These are phyloP conservation scores for Rhynchosporium graminicola DNA, from an alignment of 2,329 filamentous ascomycete species.

Conservation along the genomic window DNA sequence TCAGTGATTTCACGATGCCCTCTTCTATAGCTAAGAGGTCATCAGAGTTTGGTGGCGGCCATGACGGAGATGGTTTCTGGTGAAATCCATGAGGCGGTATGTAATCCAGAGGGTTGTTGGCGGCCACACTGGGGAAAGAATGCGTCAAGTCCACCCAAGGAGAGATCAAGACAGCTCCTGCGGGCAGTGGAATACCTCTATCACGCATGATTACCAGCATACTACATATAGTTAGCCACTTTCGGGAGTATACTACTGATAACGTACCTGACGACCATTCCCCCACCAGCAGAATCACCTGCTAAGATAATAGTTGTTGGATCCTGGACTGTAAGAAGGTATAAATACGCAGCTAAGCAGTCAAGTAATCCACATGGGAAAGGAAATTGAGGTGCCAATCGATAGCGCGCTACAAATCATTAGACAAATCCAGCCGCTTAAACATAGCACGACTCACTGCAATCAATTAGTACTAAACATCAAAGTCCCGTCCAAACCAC, in stretches of 20 bases:
- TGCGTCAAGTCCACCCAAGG: slow-evolving; percentile 97
- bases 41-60: slow-evolving; percentile 86
- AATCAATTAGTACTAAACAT: slow-evolving; percentile 19
- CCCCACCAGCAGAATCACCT: slow-evolving; percentile 90
- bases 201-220: slow-evolving; percentile 82
- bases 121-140: slow-evolving; percentile 87
- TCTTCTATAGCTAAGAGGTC: slow-evolving; percentile 57
- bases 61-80: slow-evolving; percentile 84
- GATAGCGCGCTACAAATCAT: slow-evolving; percentile 62
- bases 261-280: slow-evolving; percentile 71
- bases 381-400: slow-evolving; percentile 88
- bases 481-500: slow-evolving; percentile 28
- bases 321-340: slow-evolving; percentile 74
- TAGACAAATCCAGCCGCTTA: slow-evolving; percentile 15
- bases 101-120: slow-evolving; percentile 76
- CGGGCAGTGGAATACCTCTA: slow-evolving; percentile 78
- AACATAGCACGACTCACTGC: slow-evolving; percentile 29
- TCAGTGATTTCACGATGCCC: slow-evolving; percentile 52
- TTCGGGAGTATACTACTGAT: neutral
- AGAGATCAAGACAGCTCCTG: slow-evolving; percentile 86
- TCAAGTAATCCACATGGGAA: slow-evolving; percentile 93
- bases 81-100: slow-evolving; percentile 87
- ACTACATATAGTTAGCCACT: slow-evolving; percentile 38
- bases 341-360: slow-evolving; percentile 84
- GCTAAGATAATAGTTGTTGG: slow-evolving; percentile 82